These are phyloP conservation scores for Podosphaera leucotricha DNA, from an alignment of 2,329 filamentous ascomycete genomes.

Conservation along the genomic window DNA sequence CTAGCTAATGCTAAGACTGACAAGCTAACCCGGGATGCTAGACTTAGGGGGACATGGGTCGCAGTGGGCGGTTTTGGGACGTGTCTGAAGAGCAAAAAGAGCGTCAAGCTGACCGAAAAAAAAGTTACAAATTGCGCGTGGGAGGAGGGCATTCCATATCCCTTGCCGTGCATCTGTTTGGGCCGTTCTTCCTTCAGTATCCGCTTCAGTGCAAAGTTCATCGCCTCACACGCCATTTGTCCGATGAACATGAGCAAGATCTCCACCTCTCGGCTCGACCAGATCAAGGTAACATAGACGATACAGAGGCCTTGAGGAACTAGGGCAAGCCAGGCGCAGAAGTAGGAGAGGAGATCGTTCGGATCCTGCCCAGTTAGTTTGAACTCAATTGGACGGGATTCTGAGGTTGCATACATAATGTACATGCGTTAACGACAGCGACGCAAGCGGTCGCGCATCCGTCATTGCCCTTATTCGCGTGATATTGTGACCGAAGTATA, in stretches of 20 bases:
- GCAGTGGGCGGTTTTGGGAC: conserved; percentile 24
- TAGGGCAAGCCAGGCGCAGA: conserved; percentile 84
- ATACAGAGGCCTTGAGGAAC: conserved; percentile 80
- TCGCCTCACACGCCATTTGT: conserved; percentile 71
- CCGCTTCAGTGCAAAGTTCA: conserved; percentile 78
- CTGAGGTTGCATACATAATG: conserved; percentile 49
- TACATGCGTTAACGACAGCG: conserved; percentile 83
- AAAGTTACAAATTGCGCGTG: conserved; percentile 90
- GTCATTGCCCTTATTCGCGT: conserved; percentile 8
- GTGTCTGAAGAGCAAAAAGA: conserved; percentile 73
- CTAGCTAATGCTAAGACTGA: conserved; percentile 33
- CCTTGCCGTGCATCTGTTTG: conserved; percentile 59
- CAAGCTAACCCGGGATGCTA: conserved; percentile 31
- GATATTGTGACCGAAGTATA: neutral
- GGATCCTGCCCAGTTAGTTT: conserved; percentile 39
- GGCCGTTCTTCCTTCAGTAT: conserved; percentile 83
- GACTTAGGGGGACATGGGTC: conserved; percentile 30
- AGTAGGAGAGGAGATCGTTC: conserved; percentile 56
- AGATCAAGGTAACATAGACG: conserved; percentile 72
- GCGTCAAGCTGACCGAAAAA: conserved; percentile 60
- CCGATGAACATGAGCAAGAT: conserved; percentile 75
- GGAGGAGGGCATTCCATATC: conserved; percentile 92
- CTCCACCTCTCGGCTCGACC: conserved; percentile 77
- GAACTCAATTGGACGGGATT: neutral
- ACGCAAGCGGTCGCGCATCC: conserved; percentile 42